phyloP scores from a whole-genome alignment of 352 stramenopile genomes.

The Phytophthora fragariaefolia region DNA sequence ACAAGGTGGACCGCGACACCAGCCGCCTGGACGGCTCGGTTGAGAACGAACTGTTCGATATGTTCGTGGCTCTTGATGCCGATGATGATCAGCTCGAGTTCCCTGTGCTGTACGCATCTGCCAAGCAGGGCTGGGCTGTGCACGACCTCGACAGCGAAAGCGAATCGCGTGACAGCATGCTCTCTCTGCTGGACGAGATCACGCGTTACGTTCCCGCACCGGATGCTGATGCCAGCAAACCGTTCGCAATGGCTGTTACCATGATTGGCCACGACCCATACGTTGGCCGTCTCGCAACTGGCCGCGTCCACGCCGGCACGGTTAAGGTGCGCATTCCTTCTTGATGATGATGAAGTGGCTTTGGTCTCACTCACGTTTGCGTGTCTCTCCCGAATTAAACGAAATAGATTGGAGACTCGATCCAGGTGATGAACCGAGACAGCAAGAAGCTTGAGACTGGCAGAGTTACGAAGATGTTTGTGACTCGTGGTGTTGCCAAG shows the following conservation, averaged over 20 bases:
- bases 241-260: constrained; percentile 96
- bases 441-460: constrained; percentile 81
- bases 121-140: constrained; percentile 96
- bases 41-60: constrained; percentile 97
- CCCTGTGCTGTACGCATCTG: constrained; percentile 95
- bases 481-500: constrained; percentile 77
- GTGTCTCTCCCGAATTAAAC: background rate
- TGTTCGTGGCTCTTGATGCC: constrained; percentile 95
- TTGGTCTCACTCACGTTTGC: too few species aligned
- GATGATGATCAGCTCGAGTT: constrained; percentile 97
- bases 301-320: constrained; percentile 94
- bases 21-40: constrained; percentile 93
- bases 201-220: constrained; percentile 94
- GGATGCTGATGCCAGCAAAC: constrained; percentile 70
- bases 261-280: constrained; percentile 98
- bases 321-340: constrained; percentile 59
- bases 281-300: constrained; percentile 97
- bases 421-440: constrained; percentile 91
- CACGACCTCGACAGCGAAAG: constrained; percentile 80
- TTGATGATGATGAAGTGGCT: too few species aligned
- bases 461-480: constrained; percentile 90
- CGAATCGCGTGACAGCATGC: constrained; percentile 89
- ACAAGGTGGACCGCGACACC: constrained; percentile 98
- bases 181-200: constrained; percentile 97
- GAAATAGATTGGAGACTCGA: constrained; percentile 79